These are phyloP conservation scores for Histomonas meleagridis DNA, from an alignment of 208 protist species.

Conservation along the genomic window DNA sequence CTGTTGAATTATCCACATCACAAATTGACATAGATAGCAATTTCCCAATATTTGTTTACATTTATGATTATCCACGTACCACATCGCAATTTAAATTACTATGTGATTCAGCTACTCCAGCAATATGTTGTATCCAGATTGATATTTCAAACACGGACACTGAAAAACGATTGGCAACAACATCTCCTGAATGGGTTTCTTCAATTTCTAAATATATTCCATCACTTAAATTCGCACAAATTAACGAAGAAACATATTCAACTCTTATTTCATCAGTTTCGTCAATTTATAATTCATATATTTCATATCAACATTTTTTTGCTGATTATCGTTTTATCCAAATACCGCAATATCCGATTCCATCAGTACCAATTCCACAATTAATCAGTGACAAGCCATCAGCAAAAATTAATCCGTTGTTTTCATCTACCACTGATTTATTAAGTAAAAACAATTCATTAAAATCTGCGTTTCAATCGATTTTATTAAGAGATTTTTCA, in stretches of 20 bases:
- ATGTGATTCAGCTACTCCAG: not conserved
- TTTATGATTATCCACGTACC: conserved; percentile 9
- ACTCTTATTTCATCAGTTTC: too few species aligned
- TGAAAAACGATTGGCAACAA: not conserved
- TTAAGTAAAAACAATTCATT: not conserved
- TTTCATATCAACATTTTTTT: not conserved
- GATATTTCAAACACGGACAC: not conserved
- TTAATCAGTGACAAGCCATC: not conserved
- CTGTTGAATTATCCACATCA: not conserved
- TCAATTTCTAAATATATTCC: not conserved
- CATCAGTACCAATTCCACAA: not conserved
- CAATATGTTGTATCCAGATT: not conserved
- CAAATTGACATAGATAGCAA: not conserved
- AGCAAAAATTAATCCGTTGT: not conserved
- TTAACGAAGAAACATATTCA: not conserved
- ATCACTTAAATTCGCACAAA: not conserved
- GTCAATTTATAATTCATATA: not conserved
- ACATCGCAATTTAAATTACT: not conserved
- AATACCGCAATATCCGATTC: not conserved
- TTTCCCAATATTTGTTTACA: not conserved
- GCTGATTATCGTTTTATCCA: not conserved
- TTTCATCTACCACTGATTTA: not conserved
- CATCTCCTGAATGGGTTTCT: not conserved
- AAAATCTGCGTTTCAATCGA: not conserved
- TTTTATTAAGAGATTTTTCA: not conserved